Evolutionary conservation across 139 green algal species (phyloP).

Genomic region (Edaphochlamys debaryana): DNA sequence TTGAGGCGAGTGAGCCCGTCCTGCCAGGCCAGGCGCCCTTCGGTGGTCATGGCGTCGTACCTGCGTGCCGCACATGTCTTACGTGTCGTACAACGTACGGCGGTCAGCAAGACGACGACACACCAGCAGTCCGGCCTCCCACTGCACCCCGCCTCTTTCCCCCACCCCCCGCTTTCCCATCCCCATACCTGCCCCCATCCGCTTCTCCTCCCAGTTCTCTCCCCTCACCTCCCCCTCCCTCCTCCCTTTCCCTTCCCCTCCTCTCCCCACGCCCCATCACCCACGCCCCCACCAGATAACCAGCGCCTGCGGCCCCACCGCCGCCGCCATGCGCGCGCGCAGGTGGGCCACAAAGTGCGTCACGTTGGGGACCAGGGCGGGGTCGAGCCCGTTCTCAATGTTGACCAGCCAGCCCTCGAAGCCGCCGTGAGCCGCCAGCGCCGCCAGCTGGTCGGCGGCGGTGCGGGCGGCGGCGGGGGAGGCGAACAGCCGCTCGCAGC

Average conservation of each 20-base stretch:
- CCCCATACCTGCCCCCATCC: too few species aligned
- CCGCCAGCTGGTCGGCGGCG: conserved; percentile 67
- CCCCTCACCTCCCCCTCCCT: too few species aligned
- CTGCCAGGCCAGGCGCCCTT: conserved; percentile 86
- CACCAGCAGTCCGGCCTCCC: too few species aligned
- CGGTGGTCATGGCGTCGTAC: conserved; percentile 88
- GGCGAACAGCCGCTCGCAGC: conserved; percentile 63
- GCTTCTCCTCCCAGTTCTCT: too few species aligned
- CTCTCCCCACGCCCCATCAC: too few species aligned
- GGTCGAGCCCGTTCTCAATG: conserved; percentile 81
- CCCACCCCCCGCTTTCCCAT: neutral
- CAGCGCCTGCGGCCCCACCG: conserved; percentile 26
- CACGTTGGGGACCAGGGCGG: conserved; percentile 50
- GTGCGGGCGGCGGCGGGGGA: conserved; percentile 22
- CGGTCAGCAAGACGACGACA: too few species aligned
- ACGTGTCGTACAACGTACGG: too few species aligned
- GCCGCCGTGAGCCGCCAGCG: conserved; percentile 66
- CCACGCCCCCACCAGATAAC: conserved; percentile 55
- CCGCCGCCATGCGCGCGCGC: conserved; percentile 42
- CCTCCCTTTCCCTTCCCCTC: too few species aligned
- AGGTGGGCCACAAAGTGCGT: conserved; percentile 71
- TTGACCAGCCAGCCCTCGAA: conserved; percentile 95
- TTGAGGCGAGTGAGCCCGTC: conserved; percentile 79
- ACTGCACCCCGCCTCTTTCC: too few species aligned
- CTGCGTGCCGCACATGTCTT: too few species aligned